Percentiles rank a stretch among this genome's conserved stretches.
Conservation (phyloP, 306 rosid genomes). For the Notholithocarpus densiflorus region DNA sequence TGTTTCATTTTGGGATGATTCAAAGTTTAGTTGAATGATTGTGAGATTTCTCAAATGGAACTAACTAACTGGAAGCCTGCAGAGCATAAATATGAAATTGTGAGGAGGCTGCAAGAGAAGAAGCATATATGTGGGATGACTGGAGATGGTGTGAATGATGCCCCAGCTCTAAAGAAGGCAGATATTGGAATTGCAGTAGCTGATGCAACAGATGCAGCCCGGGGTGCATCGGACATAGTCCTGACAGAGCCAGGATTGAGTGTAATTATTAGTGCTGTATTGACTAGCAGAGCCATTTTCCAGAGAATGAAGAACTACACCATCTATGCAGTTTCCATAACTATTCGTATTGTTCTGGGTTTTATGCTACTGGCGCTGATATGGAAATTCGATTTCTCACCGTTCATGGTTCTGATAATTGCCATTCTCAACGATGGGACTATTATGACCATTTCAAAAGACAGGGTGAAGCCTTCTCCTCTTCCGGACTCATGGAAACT, state of each 20-base stretch:
- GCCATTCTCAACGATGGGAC: conserved; percentile 94
- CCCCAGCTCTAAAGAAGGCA: conserved; percentile 81
- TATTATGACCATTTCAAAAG: conserved; percentile 93
- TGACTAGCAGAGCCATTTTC: conserved; percentile 89
- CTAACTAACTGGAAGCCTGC: conserved; percentile 21
- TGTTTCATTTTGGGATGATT: neutral
- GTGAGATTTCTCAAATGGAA: neutral
- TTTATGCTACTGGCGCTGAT: conserved; percentile 81
- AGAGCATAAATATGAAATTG: conserved; percentile 93
- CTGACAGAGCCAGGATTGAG: conserved; percentile 90
- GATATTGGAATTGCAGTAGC: conserved; percentile 96
- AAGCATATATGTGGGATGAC: conserved; percentile 92
- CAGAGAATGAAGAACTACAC: conserved; percentile 97
- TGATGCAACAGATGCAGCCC: conserved; percentile 92
- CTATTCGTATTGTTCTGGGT: conserved; percentile 79
- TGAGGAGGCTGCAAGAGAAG: conserved; percentile 73
- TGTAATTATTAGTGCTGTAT: conserved; percentile 79
- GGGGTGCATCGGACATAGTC: conserved; percentile 88
- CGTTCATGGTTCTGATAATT: conserved; percentile 88
- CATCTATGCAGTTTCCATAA: conserved; percentile 85
- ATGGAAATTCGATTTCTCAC: conserved; percentile 90
- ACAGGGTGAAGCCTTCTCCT: conserved; percentile 93
- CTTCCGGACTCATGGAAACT: conserved; percentile 92
- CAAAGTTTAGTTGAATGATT: neutral
- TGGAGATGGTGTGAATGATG: conserved; percentile 96